Evolutionary conservation across 192 early-diverging fungal species (phyloP), one percentile per base, ranked within the genome.

Genomic region (Coemansia interrupta): DNA sequence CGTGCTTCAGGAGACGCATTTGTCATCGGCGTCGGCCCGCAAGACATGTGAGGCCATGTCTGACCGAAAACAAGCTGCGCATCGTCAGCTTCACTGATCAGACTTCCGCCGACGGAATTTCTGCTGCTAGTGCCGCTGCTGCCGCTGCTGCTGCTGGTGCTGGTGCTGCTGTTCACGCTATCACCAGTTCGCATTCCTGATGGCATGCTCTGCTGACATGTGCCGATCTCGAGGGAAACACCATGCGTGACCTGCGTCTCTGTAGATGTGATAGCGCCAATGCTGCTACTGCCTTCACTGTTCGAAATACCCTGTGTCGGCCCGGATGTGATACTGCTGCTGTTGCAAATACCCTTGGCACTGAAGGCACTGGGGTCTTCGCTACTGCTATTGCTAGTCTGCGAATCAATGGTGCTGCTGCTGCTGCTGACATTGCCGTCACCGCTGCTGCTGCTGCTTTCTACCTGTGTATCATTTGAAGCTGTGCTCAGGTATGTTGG

Each of bases 31-130:
- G 54, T 40, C 54, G 38, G 54, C n/a, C 54, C 54, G 54, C 36
- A 55, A 13, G 54, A 55, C 54, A 42, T 55, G 54, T 17, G 54
- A 40, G 54, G 54, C 54, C 54, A 55, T 14, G 40, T 26, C 23
- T 55, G 54, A 10, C 39, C 36, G 15, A 40, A 42, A 12, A 1
- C 29, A 24, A 55, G 1, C 30, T 30, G 30, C 18, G 51, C 24
- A 44, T 18, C 23, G 17, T 41, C 44, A 14, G 32, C 8, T 14
- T 44, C 32, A 17, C 54, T 10, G 15, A 28, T 8, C 23, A 52
- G 29, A 56, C 42, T 38, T 39, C 10, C 30, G 36, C 51, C 28
- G 26, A 40, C n/a, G 32, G 32, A 36, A 11, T 36, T 36, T 36
- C 32, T 22, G 47, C 47, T 13, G 24, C 47, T 28, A 29, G 54